Evolutionary conservation across 345 rosid species (phyloP).

Genomic region (Populus tremula): DNA sequence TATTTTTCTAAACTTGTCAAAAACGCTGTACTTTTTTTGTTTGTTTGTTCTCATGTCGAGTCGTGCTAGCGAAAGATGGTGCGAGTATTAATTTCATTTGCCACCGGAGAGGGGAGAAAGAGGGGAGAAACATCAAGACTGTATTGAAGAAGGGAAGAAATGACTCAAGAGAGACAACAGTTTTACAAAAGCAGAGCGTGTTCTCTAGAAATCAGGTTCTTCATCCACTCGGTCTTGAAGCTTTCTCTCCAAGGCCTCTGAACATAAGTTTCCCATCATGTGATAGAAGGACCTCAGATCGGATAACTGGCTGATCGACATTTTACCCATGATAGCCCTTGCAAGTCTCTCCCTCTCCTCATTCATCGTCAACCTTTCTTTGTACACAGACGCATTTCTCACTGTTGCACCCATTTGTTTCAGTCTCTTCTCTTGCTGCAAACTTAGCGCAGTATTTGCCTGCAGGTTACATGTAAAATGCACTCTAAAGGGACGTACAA

Average conservation of each 20-base stretch:
- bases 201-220: background rate
- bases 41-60: no score
- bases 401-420: slow-evolving; percentile 38
- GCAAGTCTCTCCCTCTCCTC: slow-evolving; percentile 29
- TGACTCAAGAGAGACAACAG: background rate
- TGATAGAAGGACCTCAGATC: slow-evolving; percentile 30
- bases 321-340: slow-evolving; percentile 19
- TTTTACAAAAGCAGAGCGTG: background rate
- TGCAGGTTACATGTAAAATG: background rate
- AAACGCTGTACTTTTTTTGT: no score
- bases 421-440: slow-evolving; percentile 35
- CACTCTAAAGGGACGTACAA: no score
- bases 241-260: slow-evolving; percentile 28
- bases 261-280: slow-evolving; percentile 24
- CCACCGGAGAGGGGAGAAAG: background rate
- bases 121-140: background rate
- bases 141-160: background rate
- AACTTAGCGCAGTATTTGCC: slow-evolving; percentile 30
- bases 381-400: slow-evolving; percentile 23
- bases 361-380: slow-evolving; percentile 19
- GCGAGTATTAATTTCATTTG: background rate
- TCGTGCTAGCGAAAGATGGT: no score
- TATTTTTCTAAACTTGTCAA: no score
- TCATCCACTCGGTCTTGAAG: slow-evolving; percentile 15
- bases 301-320: slow-evolving; percentile 26